These are phyloP conservation scores for Sporisorium exsertum DNA, from an alignment of 1,284 basidiomycete genomes.

Conservation along the genomic window DNA sequence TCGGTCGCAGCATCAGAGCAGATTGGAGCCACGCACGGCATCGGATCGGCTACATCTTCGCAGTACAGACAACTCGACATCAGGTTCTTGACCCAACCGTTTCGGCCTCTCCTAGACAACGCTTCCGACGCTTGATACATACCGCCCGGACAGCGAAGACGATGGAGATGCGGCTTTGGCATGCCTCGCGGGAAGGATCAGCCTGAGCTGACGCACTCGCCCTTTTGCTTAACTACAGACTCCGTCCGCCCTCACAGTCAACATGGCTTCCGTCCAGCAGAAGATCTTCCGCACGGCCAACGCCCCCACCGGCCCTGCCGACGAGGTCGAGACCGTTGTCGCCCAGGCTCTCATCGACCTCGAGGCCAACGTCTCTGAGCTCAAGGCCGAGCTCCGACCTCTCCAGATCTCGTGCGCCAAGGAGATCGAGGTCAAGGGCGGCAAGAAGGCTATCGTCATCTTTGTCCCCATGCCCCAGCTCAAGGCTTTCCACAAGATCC, in stretches of 20 bases:
- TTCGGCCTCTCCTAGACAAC: no score
- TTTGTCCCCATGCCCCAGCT: constrained; percentile 97
- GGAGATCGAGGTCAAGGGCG: constrained; percentile 97
- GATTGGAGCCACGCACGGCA: neutral
- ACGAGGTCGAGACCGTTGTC: constrained; percentile 91
- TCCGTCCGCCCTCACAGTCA: constrained; percentile 50
- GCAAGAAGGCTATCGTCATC: constrained; percentile 97
- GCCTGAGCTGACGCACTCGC: constrained; percentile 21
- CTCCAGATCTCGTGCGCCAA: constrained; percentile 98
- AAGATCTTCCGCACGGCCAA: constrained; percentile 98
- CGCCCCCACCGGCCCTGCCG: constrained; percentile 84
- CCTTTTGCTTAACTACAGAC: constrained; percentile 13
- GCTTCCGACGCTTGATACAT: neutral
- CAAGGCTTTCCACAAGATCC: constrained; percentile 99
- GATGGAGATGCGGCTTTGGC: neutral
- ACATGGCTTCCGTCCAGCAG: constrained; percentile 69
- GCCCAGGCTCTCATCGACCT: constrained; percentile 97
- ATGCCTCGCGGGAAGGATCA: neutral
- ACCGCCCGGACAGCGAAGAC: constrained; percentile 7
- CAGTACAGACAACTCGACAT: neutral
- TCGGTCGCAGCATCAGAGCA: neutral
- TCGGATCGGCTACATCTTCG: neutral
- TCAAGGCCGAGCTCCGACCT: constrained; percentile 92
- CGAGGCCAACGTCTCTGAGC: constrained; percentile 96
- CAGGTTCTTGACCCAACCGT: neutral